Evolutionary conservation across 2,329 filamentous ascomycete species (phyloP), one percentile per base, ranked within the genome.

Genomic region (Zymoseptoria tritici): DNA sequence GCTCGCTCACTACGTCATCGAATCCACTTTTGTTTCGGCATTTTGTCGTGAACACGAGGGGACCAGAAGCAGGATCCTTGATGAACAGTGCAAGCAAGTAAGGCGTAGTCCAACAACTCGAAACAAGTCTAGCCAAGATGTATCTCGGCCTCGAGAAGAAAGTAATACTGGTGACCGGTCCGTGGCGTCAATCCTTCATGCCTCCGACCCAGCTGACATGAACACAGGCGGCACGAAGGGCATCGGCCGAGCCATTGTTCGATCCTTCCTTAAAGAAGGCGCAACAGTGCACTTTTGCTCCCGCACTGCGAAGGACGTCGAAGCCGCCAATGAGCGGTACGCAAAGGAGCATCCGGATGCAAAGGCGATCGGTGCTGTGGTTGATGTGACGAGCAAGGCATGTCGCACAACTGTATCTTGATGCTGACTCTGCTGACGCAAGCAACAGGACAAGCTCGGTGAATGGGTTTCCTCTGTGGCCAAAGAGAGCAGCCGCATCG

Each of bases 151-250:
- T 75, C n/a, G 66, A 72, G 42, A 67, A 68, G 31, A 75, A 74
- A 57, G 69, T 74, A 19, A 68, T 72, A 16, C 62, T 74, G 3
- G 66, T 75, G 8, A 75, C 73, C 42, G 73, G 73, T 72, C 57
- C 7, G 57, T 52, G 8, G 21, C 24, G 21, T 6, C 9, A 24
- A 49, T 26, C 20, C 13, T 21, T 49, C 36, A 57, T 20, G n/a
- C 26, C 36, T 13, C 49, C 3, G 22, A n/a, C 24, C 6, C 20
- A 19, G 22, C 52, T 49, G 11, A 21, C 42, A 52, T 24, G 22
- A 42, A 60, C n/a, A 19, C 52, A 70, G 70, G 70, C n/a, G 70
- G 70, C 52, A 71, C 69, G 4, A 71, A 70, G 60, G 68, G 69
- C 59, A 71, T 72, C 50, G 70, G 70, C 50, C 64, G 65, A 11